phyloP scores from a whole-genome alignment of 1,139 yeast genomes.

The Meyerozyma smithsonii region DNA sequence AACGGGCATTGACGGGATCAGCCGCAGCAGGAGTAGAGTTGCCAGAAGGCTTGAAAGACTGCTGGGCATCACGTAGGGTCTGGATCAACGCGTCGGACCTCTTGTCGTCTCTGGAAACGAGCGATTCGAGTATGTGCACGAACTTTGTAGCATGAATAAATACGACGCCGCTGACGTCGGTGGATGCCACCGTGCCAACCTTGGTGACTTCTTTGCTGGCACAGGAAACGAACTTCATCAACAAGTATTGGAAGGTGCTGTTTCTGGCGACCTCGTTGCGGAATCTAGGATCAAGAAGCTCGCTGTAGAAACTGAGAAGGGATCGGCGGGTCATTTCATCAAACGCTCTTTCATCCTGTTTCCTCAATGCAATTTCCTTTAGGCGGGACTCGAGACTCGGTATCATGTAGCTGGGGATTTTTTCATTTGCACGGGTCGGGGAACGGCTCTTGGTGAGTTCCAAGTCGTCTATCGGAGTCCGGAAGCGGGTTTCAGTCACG shows the following conservation, averaged over 20 bases:
- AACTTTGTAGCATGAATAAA: slow-evolving; percentile 56
- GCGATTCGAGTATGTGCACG: slow-evolving; percentile 47
- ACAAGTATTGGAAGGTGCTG: slow-evolving; percentile 56
- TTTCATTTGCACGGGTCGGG: slow-evolving; percentile 9
- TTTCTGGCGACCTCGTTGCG: slow-evolving; percentile 36
- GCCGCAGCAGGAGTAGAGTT: slow-evolving; percentile 6
- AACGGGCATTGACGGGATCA: slow-evolving; percentile 14
- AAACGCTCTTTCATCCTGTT: slow-evolving; percentile 27
- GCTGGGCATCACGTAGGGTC: slow-evolving; percentile 41
- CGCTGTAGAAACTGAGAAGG: slow-evolving; percentile 59
- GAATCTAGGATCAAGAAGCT: slow-evolving; percentile 47
- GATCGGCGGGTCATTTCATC: slow-evolving; percentile 40
- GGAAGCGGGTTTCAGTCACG: slow-evolving; percentile 54
- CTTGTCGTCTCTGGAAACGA: slow-evolving; percentile 38
- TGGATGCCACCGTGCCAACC: slow-evolving; percentile 34
- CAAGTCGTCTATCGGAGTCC: slow-evolving; percentile 27
- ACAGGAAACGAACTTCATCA: slow-evolving; percentile 60
- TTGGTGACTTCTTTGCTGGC: slow-evolving; percentile 62
- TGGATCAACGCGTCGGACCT: slow-evolving; percentile 29
- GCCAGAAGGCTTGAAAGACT: slow-evolving; percentile 30
- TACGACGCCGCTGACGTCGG: slow-evolving; percentile 42
- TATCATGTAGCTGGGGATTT: slow-evolving; percentile 45
- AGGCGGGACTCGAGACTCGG: slow-evolving; percentile 45
- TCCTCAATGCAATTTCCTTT: slow-evolving; percentile 50
- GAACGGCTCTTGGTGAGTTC: slow-evolving; percentile 10